These are phyloP conservation scores for Coniochaeta sp. DNA, from an alignment of 2,329 filamentous ascomycete species.

Conservation along the genomic window DNA sequence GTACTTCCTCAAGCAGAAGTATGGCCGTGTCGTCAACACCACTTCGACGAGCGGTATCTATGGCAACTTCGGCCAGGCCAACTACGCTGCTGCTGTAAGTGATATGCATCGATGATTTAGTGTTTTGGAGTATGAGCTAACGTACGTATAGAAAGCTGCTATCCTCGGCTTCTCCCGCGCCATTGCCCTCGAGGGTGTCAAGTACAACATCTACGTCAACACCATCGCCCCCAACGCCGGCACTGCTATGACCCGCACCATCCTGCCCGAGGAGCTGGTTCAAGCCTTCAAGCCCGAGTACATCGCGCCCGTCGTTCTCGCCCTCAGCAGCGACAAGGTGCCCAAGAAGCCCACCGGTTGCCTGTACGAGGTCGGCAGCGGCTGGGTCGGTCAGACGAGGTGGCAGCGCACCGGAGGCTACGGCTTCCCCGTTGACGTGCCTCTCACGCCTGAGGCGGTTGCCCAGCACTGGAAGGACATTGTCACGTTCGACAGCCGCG, in stretches of 20 bases:
- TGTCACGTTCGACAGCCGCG: slow-evolving; percentile 76
- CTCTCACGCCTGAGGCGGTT: slow-evolving; percentile 79
- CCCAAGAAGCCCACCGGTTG: slow-evolving; percentile 78
- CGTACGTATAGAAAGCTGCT: slow-evolving; percentile 62
- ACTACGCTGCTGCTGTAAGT: slow-evolving; percentile 84
- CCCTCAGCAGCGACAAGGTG: slow-evolving; percentile 78
- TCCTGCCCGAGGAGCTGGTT: slow-evolving; percentile 95
- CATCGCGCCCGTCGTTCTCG: slow-evolving; percentile 85
- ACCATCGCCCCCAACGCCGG: slow-evolving; percentile 97
- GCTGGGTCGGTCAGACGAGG: slow-evolving; percentile 85
- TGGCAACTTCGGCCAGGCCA: slow-evolving; percentile 97
- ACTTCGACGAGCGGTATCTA: slow-evolving; percentile 97
- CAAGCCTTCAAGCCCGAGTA: slow-evolving; percentile 99
- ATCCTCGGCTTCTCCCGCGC: slow-evolving; percentile 94
- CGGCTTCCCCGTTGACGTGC: slow-evolving; percentile 82
- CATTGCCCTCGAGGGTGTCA: slow-evolving; percentile 84
- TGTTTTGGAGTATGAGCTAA: not conserved
- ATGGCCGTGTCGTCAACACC: slow-evolving; percentile 93
- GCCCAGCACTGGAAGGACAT: slow-evolving; percentile 70
- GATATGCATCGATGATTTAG: not conserved
- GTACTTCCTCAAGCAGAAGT: slow-evolving; percentile 97
- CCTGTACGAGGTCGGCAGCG: slow-evolving; percentile 90
- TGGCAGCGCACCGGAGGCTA: slow-evolving; percentile 91
- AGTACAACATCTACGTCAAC: slow-evolving; percentile 98
- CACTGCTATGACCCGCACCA: slow-evolving; percentile 87